These are phyloP conservation scores for Aspergillus funiculosus DNA, from an alignment of 495 filamentous ascomycete genomes.

Conservation along the genomic window DNA sequence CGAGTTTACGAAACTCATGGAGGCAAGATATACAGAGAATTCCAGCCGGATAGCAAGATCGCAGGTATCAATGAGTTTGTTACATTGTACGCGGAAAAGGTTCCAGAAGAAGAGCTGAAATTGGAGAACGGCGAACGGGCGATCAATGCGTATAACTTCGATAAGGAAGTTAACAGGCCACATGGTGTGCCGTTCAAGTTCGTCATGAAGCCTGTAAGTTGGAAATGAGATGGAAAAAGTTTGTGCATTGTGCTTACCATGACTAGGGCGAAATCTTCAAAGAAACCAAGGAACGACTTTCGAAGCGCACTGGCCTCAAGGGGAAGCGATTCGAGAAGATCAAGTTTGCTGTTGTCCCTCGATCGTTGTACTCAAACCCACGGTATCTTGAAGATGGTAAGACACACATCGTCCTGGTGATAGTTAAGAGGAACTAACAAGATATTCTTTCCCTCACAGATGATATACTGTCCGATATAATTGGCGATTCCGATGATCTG, in stretches of 20 bases:
- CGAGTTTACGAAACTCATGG: conserved; percentile 73
- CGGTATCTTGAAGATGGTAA: conserved; percentile 84
- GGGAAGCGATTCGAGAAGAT: conserved; percentile 98
- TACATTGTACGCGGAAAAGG: conserved; percentile 70
- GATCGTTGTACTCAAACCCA: conserved; percentile 63
- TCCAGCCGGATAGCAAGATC: conserved; percentile 57
- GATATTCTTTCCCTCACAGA: conserved; percentile 52
- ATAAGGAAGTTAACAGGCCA: conserved; percentile 70
- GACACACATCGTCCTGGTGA: conserved; percentile 17
- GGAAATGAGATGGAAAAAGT: background rate
- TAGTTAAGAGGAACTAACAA: conserved; percentile 10
- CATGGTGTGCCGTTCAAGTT: conserved; percentile 90
- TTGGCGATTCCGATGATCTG: conserved; percentile 62
- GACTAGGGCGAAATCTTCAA: conserved; percentile 74
- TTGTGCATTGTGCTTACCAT: conserved; percentile 19
- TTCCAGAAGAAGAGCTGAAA: conserved; percentile 72
- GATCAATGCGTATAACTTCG: conserved; percentile 84
- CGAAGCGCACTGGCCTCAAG: conserved; percentile 86
- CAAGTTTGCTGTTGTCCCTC: conserved; percentile 81
- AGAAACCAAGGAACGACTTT: conserved; percentile 85
- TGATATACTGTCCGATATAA: conserved; percentile 73
- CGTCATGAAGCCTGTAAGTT: conserved; percentile 70
- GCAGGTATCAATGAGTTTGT: conserved; percentile 77
- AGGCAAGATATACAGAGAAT: conserved; percentile 73
- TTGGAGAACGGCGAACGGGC: conserved; percentile 51